Percentiles rank a stretch among this genome's conserved stretches.
These are phyloP conservation scores for Trichodelitschia bisporula DNA, from an alignment of 495 filamentous ascomycete species.

Conservation along the genomic window DNA sequence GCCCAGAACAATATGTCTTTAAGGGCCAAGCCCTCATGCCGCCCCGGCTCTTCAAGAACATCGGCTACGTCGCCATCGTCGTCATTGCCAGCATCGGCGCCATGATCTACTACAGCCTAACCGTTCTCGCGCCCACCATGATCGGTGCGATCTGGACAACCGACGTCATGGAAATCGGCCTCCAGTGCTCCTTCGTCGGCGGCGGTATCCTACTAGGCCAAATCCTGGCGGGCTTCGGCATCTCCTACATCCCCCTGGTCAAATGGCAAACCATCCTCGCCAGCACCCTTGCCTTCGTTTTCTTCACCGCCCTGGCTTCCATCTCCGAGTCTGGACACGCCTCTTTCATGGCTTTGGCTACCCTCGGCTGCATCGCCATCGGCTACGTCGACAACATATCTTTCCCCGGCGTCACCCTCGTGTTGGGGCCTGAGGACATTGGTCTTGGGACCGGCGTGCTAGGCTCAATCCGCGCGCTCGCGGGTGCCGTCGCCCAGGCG, in stretches of 20 bases:
- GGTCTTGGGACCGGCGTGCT: slow-evolving; percentile 23
- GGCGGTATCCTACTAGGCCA: slow-evolving; percentile 12
- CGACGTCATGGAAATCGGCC: slow-evolving; percentile 6
- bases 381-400: slow-evolving; percentile 12
- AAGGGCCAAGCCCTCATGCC: slow-evolving; percentile 14
- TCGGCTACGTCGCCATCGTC: slow-evolving; percentile 11
- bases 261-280: slow-evolving; percentile 10
- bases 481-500: slow-evolving; percentile 13
- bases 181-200: slow-evolving; percentile 9
- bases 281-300: slow-evolving; percentile 5
- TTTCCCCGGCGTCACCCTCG: slow-evolving; percentile 10
- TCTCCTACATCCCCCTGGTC: slow-evolving; percentile 10
- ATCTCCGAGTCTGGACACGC: slow-evolving; percentile 3
- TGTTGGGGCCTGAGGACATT: slow-evolving; percentile 17
- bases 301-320: slow-evolving; percentile 7
- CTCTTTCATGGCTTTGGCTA: slow-evolving; percentile 7
- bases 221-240: slow-evolving; percentile 8
- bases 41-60: slow-evolving; percentile 14
- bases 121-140: slow-evolving; percentile 12
- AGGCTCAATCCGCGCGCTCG: slow-evolving; percentile 13
- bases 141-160: slow-evolving; percentile 12
- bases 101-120: slow-evolving; percentile 16
- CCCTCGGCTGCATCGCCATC: slow-evolving; percentile 11
- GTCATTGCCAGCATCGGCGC: slow-evolving; percentile 10
- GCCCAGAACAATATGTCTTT: slow-evolving; percentile 8